Evolutionary conservation across 257 asterid genomes (phyloP).

Genomic region (Primulina tabacum): DNA sequence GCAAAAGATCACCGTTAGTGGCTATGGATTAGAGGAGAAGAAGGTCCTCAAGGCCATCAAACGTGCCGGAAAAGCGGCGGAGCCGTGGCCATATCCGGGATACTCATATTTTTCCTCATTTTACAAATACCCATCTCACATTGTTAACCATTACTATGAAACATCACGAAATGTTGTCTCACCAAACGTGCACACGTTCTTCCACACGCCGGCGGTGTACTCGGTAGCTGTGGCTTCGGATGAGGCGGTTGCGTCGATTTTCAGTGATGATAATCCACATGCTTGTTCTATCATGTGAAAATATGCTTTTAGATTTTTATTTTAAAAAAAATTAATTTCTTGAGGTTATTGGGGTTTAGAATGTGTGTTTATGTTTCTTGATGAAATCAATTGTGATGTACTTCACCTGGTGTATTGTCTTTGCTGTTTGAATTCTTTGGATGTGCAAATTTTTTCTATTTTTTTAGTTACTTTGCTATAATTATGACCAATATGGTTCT

Average conservation of each 20-base stretch:
- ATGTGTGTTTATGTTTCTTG: background rate
- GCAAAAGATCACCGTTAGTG: slow-evolving; percentile 75
- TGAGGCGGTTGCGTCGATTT: slow-evolving; percentile 83
- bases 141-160: slow-evolving; percentile 71
- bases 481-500: too few species aligned
- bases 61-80: slow-evolving; percentile 91
- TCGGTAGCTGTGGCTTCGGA: slow-evolving; percentile 86
- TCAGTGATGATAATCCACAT: slow-evolving; percentile 92
- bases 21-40: slow-evolving; percentile 65
- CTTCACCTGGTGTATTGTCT: too few species aligned
- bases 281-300: slow-evolving; percentile 80
- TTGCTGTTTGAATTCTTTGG: too few species aligned
- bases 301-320: background rate
- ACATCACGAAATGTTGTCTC: slow-evolving; percentile 60
- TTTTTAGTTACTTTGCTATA: too few species aligned
- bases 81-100: slow-evolving; percentile 96
- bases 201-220: slow-evolving; percentile 81
- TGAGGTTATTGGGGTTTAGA: background rate
- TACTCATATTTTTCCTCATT: slow-evolving; percentile 70
- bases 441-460: too few species aligned
- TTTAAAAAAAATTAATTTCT: background rate
- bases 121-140: slow-evolving; percentile 76
- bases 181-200: slow-evolving; percentile 62
- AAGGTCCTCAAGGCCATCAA: slow-evolving; percentile 74
- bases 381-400: too few species aligned